These are phyloP conservation scores for Hevea brasiliensis DNA, from an alignment of 345 rosid genomes.

Conservation along the genomic window DNA sequence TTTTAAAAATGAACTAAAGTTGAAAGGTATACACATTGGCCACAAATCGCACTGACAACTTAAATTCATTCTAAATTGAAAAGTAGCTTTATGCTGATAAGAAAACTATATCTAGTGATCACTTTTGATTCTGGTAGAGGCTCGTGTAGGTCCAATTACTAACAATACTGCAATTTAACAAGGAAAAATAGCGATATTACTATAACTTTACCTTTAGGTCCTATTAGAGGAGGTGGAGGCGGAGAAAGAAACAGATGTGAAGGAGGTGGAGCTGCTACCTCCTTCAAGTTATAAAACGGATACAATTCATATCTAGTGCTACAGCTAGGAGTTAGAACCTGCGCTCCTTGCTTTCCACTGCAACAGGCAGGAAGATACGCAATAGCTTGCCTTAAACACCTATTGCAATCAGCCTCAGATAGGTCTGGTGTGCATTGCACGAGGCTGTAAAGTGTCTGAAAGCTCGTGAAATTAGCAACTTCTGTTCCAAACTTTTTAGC, in stretches of 20 bases:
- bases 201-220: neutral
- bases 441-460: conserved; percentile 12
- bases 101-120: too few relatives aligned
- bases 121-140: too few relatives aligned
- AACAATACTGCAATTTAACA: too few relatives aligned
- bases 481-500: conserved; percentile 8
- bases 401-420: neutral
- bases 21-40: too few relatives aligned
- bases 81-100: too few relatives aligned
- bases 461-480: neutral
- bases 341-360: conserved; percentile 10
- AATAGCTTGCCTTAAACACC: conserved; percentile 24
- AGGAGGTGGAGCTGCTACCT: neutral
- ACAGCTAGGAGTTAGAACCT: conserved; percentile 31
- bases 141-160: too few relatives aligned
- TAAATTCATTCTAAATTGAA: too few relatives aligned
- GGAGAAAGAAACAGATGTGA: neutral
- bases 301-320: conserved; percentile 22
- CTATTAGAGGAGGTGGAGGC: neutral
- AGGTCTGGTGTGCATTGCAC: conserved; percentile 35
- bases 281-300: conserved; percentile 18
- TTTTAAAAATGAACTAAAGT: too few relatives aligned
- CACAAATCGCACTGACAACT: too few relatives aligned
- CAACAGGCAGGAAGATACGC: conserved; percentile 5
- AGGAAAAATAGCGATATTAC: too few relatives aligned